Conservation (phyloP, 768 basidiomycete species). For the Boletus reticuloceps region DNA sequence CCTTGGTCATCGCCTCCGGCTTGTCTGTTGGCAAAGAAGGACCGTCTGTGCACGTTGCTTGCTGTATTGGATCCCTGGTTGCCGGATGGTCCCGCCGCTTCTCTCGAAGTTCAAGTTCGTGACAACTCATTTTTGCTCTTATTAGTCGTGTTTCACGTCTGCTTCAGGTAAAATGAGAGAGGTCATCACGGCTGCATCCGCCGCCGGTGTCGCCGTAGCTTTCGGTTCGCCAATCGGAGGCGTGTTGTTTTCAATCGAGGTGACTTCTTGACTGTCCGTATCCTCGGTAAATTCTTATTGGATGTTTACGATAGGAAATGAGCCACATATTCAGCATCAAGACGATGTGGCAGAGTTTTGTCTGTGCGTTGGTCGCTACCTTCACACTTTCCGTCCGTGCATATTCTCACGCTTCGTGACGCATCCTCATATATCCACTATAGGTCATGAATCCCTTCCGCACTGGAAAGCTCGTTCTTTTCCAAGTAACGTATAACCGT, state of each 20-base stretch:
- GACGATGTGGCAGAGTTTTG: slow-evolving; percentile 98
- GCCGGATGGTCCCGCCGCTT: slow-evolving; percentile 81
- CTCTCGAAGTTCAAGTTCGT: slow-evolving; percentile 82
- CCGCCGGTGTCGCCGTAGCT: slow-evolving; percentile 97
- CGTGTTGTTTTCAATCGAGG: slow-evolving; percentile 96
- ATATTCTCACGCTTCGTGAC: slow-evolving; percentile 15
- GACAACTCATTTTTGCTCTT: neutral
- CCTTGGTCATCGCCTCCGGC: slow-evolving; percentile 94
- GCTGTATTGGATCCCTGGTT: slow-evolving; percentile 89
- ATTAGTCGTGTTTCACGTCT: slow-evolving; percentile 15
- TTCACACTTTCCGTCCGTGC: slow-evolving; percentile 86
- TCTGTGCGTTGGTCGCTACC: slow-evolving; percentile 95
- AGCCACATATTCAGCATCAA: slow-evolving; percentile 94
- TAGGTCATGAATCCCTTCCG: slow-evolving; percentile 98
- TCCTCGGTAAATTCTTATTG: neutral
- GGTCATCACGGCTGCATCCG: slow-evolving; percentile 91
- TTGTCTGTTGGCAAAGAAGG: slow-evolving; percentile 98
- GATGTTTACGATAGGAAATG: slow-evolving; percentile 75
- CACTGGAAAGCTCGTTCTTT: slow-evolving; percentile 95
- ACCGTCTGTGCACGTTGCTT: slow-evolving; percentile 96
- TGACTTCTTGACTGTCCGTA: slow-evolving; percentile 27
- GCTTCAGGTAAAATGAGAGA: slow-evolving; percentile 76
- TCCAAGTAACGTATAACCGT: slow-evolving; percentile 95
- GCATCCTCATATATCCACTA: slow-evolving; percentile 17
- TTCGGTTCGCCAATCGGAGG: slow-evolving; percentile 99